Base-by-base conservation (phyloP, 306 rosid species). In the Arachis hypogaea region DNA sequence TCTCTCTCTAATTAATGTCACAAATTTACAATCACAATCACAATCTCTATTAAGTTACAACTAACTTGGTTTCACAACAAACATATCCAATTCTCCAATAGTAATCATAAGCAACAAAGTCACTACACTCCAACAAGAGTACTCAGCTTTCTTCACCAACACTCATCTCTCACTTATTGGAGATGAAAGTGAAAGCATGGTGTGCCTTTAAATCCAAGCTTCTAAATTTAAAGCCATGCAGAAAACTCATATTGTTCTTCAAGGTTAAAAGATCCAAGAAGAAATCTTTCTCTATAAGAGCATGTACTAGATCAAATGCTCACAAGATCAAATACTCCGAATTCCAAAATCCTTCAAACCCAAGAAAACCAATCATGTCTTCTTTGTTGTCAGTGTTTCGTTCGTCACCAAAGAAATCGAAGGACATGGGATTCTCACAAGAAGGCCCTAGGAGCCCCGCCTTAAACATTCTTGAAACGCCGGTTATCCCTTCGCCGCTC, bases 151-250 rank as follows among this genome's bases (percentile, higher is more conserved):
- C 92, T 86, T 85, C 82, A 67, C 3, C 77, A 66, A n/a, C 86
- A 86, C 93, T 78, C 84, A 59, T 59, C 70, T 58, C 70, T 66
- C 54, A 73, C 78, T 77, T 69, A 72, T 77, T 73, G 62, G 68
- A 70, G 44, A 93, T 91, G 97, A 89, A 84, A 79, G 79, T 69
- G 81, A 87, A 89, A 77, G 88, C 84, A 74, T 78, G 83, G 77
- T 71, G 78, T 87, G 77, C 69, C 96, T 88, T 94, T 12, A 80
- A 77, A 80, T 85, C 90, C 85, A 94, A 94, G 97, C 42, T 89
- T 82, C 46, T 82, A 70, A 81, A 63, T 82, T 45, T 82, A 70
- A 81, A 63, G 12, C 92, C 96, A 86, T 88, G 96, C 90, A 81
- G 41, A 68, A 91, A 71, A 41, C 44, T 89, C 41, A 3, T 86